Percentiles rank a stretch among this genome's conserved stretches.
Evolutionary conservation across 1,284 basidiomycete genomes (phyloP).

Genomic region (Microbotryomycetes sp.): DNA sequence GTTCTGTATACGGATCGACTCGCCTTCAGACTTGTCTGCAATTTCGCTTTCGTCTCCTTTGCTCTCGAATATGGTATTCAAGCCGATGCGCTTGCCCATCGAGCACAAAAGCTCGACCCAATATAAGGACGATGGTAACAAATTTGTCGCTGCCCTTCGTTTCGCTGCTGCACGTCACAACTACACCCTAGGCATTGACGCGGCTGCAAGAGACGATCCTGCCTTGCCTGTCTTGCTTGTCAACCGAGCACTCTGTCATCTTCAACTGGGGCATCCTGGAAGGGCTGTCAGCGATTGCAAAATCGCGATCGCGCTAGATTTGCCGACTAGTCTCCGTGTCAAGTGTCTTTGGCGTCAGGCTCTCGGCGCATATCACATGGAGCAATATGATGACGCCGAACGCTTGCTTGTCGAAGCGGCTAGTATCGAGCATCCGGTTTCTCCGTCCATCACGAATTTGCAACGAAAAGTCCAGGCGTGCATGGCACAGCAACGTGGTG

Average conservation of each 20-base stretch:
- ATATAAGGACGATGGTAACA: constrained; percentile 5
- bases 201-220: not conserved
- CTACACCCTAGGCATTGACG: constrained; percentile 10
- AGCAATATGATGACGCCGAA: not conserved
- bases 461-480: not conserved
- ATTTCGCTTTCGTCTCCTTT: constrained; percentile 6
- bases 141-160: not conserved
- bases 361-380: not conserved
- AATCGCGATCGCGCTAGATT: not conserved
- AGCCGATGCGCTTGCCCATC: not conserved
- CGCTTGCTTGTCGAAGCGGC: not conserved
- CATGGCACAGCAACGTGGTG: not conserved
- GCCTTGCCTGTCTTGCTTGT: not conserved
- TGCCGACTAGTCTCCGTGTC: not conserved
- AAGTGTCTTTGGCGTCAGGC: not conserved
- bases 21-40: constrained; percentile 14
- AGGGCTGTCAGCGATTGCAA: not conserved
- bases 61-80: not conserved
- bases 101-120: not conserved
- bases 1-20: constrained; percentile 18
- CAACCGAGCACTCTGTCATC: not conserved
- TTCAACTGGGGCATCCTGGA: not conserved
- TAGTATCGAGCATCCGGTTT: not conserved
- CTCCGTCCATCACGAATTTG: not conserved
- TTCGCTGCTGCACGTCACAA: constrained; percentile 8